A percentile compares a stretch with the other conserved stretches of the same genome.
These are phyloP conservation scores for Boletellus deceptivus DNA, from an alignment of 1,284 basidiomycete genomes.

Conservation along the genomic window DNA sequence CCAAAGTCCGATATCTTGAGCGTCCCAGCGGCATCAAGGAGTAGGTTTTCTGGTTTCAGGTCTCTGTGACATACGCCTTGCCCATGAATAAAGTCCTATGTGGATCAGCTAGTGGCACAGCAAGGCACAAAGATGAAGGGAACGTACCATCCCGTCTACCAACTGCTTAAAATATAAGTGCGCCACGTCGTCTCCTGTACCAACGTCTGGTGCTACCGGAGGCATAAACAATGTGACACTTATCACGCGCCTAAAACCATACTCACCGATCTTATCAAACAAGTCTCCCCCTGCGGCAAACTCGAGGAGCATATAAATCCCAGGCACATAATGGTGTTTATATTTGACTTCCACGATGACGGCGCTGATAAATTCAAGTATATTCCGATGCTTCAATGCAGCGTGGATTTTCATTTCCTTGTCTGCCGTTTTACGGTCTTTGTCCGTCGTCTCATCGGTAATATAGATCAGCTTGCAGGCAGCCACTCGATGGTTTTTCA, in stretches of 20 bases:
- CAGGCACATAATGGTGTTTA: conserved; percentile 61
- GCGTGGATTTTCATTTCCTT: conserved; percentile 94
- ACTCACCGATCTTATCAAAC: conserved; percentile 94
- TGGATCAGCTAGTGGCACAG: conserved; percentile 9
- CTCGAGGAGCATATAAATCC: conserved; percentile 92
- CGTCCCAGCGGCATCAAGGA: conserved; percentile 75
- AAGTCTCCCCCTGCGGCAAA: conserved; percentile 92
- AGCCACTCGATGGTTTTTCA: conserved; percentile 63
- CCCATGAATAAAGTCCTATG: conserved; percentile 77
- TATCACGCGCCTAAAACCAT: background rate
- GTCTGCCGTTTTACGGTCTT: conserved; percentile 76
- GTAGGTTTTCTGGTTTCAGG: conserved; percentile 93
- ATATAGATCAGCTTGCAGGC: conserved; percentile 84
- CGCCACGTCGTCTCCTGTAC: conserved; percentile 84
- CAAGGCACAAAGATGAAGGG: background rate
- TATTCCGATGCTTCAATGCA: conserved; percentile 76
- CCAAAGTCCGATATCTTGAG: conserved; percentile 98
- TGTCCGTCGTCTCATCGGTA: conserved; percentile 55
- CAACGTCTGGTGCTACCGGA: conserved; percentile 66
- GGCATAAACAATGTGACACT: background rate
- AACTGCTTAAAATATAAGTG: conserved; percentile 93
- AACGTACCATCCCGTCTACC: conserved; percentile 70
- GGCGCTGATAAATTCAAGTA: conserved; percentile 84
- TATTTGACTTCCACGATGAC: conserved; percentile 72
- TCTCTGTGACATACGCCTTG: conserved; percentile 96